These are phyloP conservation scores for Pythium volutum DNA, from an alignment of 352 stramenopile species.

Conservation along the genomic window DNA sequence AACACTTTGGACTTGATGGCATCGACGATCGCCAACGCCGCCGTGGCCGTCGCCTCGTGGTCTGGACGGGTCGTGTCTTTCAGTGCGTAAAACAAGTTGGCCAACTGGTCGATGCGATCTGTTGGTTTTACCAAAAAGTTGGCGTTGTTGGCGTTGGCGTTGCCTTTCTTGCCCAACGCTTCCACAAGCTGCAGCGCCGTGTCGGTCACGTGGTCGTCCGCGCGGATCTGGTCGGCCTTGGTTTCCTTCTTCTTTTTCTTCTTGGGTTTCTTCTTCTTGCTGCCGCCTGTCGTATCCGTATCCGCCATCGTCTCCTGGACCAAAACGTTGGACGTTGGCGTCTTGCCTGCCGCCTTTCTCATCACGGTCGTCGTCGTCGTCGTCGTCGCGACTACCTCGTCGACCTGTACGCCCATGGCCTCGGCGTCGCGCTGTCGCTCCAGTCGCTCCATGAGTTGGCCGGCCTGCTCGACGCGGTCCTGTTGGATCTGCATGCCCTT, in stretches of 20 bases:
- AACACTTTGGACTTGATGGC: neutral
- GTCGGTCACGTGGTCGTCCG: neutral
- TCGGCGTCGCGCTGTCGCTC: neutral
- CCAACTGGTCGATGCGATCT: neutral
- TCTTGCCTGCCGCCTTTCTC: too few species aligned
- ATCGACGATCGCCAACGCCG: conserved; percentile 2
- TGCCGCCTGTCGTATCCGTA: too few species aligned
- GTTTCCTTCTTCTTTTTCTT: conserved; percentile 25
- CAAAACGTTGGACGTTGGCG: too few species aligned
- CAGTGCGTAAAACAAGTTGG: neutral
- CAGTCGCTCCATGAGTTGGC: neutral
- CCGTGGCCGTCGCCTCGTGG: neutral
- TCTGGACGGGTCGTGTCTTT: neutral
- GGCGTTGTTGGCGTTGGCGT: neutral
- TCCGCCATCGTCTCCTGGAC: neutral
- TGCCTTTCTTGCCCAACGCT: neutral
- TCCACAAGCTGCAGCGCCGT: neutral
- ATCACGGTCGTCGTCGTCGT: too few species aligned
- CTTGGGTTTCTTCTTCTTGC: conserved; percentile 9
- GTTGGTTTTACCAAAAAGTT: neutral
- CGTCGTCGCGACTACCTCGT: too few species aligned
- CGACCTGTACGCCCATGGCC: too few species aligned
- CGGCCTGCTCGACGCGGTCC: neutral
- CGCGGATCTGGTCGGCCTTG: neutral
- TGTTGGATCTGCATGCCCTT: conserved; percentile 2